Conservation (phyloP, 164 flowering plant genomes). For the Malania oleifera region DNA sequence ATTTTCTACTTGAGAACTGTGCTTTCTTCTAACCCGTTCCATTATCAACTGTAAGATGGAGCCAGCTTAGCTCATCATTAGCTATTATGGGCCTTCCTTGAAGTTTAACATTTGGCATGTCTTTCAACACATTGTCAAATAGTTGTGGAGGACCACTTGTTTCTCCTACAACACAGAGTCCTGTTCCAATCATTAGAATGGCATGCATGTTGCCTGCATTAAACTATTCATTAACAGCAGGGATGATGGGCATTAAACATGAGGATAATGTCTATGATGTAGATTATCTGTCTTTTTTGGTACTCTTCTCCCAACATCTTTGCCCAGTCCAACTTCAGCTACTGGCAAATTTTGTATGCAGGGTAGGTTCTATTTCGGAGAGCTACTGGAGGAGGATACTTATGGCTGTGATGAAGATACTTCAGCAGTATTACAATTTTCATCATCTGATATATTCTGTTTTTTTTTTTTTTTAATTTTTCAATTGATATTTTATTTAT, state of each 20-base stretch:
- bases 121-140: too few species aligned
- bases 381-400: constrained; percentile 47
- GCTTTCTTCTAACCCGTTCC: too few species aligned
- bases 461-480: background rate
- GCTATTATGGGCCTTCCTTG: too few species aligned
- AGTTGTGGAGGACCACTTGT: too few species aligned
- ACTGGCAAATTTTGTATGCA: constrained; percentile 22
- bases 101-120: too few species aligned
- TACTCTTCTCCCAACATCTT: background rate
- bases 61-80: too few species aligned
- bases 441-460: background rate
- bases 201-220: too few species aligned
- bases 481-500: background rate
- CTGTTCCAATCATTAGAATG: too few species aligned
- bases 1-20: too few species aligned
- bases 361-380: constrained; percentile 96
- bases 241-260: background rate
- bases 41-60: too few species aligned
- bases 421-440: constrained; percentile 48
- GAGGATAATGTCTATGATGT: background rate
- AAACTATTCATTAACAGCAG: background rate
- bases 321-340: background rate
- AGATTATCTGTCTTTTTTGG: background rate
- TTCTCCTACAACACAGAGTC: too few species aligned
- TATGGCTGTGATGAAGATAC: constrained; percentile 60